Conservation (phyloP, 371 early-diverging fungal genomes). For the Nosema granulosis region DNA sequence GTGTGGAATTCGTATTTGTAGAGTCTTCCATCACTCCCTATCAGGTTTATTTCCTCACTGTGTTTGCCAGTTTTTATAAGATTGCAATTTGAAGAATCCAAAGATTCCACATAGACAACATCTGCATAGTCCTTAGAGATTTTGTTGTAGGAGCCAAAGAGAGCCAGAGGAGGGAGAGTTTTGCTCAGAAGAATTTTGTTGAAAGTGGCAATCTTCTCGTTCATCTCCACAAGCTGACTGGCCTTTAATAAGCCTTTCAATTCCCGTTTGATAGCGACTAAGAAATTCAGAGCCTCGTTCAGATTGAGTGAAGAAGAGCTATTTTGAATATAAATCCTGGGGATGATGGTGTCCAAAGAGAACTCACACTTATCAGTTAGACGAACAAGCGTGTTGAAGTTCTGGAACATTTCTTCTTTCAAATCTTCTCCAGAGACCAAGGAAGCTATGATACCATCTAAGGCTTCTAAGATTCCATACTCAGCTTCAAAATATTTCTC, state of each 20-base stretch:
- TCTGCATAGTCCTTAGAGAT: conserved; percentile 52
- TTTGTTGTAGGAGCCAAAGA: conserved; percentile 59
- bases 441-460: conserved; percentile 46
- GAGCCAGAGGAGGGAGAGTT: background rate
- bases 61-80: conserved; percentile 41
- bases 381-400: too few species aligned
- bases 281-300: background rate
- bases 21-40: conserved; percentile 52
- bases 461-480: conserved; percentile 38
- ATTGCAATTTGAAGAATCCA: conserved; percentile 38
- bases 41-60: conserved; percentile 40
- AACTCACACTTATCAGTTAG: too few species aligned
- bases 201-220: background rate
- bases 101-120: conserved; percentile 47
- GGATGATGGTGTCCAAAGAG: too few species aligned
- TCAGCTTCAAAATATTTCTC: too few species aligned
- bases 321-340: too few species aligned
- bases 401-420: too few species aligned
- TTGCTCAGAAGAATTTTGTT: background rate
- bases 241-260: background rate
- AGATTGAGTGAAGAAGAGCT: too few species aligned
- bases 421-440: conserved; percentile 30
- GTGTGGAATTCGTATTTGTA: conserved; percentile 49
- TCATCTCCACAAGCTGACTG: background rate
- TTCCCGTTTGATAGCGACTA: background rate